phyloP scores from a whole-genome alignment of 2,329 filamentous ascomycete genomes.

The Cladorrhinum sp. region DNA sequence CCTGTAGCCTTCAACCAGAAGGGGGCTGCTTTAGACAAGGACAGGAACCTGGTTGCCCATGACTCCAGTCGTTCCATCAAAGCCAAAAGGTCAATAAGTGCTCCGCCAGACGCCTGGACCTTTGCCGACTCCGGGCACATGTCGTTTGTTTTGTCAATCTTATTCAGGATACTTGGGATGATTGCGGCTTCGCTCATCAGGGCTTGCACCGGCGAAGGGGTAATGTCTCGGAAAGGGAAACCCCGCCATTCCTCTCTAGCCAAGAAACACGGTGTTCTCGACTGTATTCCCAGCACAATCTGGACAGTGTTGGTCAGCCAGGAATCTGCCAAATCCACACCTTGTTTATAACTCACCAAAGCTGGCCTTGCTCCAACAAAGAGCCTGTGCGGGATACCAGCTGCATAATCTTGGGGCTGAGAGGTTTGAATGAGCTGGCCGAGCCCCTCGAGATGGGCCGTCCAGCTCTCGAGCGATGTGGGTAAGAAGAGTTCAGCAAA shows the following conservation, averaged over 20 bases:
- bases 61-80: slow-evolving; percentile 9
- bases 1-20: slow-evolving; percentile 10
- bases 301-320: slow-evolving; percentile 13
- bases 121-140: background rate
- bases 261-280: slow-evolving; percentile 33
- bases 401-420: slow-evolving; percentile 31
- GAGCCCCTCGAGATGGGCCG: slow-evolving; percentile 36
- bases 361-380: slow-evolving; percentile 41
- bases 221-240: slow-evolving; percentile 31
- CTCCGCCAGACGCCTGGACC: background rate
- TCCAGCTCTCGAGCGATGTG: slow-evolving; percentile 26
- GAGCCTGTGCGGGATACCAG: slow-evolving; percentile 36
- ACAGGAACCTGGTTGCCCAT: slow-evolving; percentile 12
- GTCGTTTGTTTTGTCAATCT: slow-evolving; percentile 3
- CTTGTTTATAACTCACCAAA: slow-evolving; percentile 30
- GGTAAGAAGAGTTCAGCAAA: slow-evolving; percentile 35
- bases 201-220: slow-evolving; percentile 32
- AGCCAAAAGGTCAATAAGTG: slow-evolving; percentile 18
- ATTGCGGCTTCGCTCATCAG: slow-evolving; percentile 31
- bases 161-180: slow-evolving; percentile 32
- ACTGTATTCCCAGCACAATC: slow-evolving; percentile 33
- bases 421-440: slow-evolving; percentile 34
- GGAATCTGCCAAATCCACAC: background rate
- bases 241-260: slow-evolving; percentile 30
- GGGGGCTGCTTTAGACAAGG: background rate